Conservation (phyloP, 441 rosid genomes). For the Pelargonium fulgidum region DNA sequence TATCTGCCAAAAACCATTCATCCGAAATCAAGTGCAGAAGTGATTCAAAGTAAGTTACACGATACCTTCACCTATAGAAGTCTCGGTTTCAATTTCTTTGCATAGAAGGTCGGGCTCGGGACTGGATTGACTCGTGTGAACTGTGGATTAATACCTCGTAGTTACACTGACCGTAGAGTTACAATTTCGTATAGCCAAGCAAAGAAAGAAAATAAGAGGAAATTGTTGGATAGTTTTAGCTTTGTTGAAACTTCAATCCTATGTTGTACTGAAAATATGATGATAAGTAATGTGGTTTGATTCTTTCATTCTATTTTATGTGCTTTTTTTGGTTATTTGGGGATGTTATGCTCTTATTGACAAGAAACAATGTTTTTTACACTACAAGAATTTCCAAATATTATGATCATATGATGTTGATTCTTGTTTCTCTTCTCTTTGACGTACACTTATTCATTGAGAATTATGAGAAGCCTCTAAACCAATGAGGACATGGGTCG, state of each 20-base stretch:
- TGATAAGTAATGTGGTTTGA: background rate
- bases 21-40: conserved; percentile 37
- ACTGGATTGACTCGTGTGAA: background rate
- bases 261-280: background rate
- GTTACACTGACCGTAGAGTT: background rate
- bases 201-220: background rate
- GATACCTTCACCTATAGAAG: no score
- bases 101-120: background rate
- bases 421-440: no score
- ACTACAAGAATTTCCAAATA: no score
- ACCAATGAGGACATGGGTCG: no score
- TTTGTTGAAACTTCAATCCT: no score
- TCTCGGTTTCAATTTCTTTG: background rate
- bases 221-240: no score
- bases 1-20: conserved; percentile 88
- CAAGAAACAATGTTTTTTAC: no score
- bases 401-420: no score
- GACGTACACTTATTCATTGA: no score
- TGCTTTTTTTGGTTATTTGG: no score
- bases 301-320: conserved; percentile 2
- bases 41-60: background rate
- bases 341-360: background rate
- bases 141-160: background rate
- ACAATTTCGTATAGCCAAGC: no score
- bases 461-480: no score